A percentile compares a stretch with the other conserved stretches of the same genome.
Evolutionary conservation across 2,329 filamentous ascomycete species (phyloP).

Genomic region (Aspergillus fischeri): DNA sequence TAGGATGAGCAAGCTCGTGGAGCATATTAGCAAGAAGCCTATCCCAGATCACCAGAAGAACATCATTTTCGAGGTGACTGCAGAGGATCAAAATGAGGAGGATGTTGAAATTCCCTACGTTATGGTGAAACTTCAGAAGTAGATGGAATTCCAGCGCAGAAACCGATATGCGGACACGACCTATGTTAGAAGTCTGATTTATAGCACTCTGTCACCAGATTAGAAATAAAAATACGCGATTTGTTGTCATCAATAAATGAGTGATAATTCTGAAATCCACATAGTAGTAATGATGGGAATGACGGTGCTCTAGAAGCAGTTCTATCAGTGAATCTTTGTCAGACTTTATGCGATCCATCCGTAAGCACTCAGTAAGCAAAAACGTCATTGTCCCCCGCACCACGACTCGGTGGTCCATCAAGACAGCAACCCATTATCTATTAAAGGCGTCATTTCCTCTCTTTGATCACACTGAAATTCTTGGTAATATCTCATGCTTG

Average conservation of each 20-base stretch:
- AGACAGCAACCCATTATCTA: conserved; percentile 1
- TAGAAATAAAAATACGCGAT: conserved; percentile 4
- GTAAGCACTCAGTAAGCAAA: conserved; percentile 23
- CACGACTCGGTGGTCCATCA: not conserved
- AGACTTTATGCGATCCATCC: conserved; percentile 20
- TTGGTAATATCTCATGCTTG: conserved; percentile 21
- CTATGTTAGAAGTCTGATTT: conserved; percentile 7
- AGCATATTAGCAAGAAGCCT: conserved; percentile 84
- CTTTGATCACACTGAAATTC: conserved; percentile 1
- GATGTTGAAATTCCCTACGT: conserved; percentile 97
- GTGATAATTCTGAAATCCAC: not conserved
- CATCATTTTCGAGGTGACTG: conserved; percentile 93
- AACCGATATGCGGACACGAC: not conserved
- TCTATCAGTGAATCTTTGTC: conserved; percentile 20
- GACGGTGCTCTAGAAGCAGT: conserved; percentile 3
- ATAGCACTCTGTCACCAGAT: not conserved
- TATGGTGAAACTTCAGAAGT: conserved; percentile 68
- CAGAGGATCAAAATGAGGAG: conserved; percentile 81
- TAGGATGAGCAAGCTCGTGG: conserved; percentile 83
- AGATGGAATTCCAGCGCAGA: not conserved
- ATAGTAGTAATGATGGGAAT: not conserved
- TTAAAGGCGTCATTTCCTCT: conserved; percentile 15
- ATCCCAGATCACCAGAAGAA: conserved; percentile 91
- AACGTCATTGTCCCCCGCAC: conserved; percentile 11
- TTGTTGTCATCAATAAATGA: conserved; percentile 6